These are phyloP conservation scores for Prunus mongolica DNA, from an alignment of 306 rosid genomes.

Conservation along the genomic window DNA sequence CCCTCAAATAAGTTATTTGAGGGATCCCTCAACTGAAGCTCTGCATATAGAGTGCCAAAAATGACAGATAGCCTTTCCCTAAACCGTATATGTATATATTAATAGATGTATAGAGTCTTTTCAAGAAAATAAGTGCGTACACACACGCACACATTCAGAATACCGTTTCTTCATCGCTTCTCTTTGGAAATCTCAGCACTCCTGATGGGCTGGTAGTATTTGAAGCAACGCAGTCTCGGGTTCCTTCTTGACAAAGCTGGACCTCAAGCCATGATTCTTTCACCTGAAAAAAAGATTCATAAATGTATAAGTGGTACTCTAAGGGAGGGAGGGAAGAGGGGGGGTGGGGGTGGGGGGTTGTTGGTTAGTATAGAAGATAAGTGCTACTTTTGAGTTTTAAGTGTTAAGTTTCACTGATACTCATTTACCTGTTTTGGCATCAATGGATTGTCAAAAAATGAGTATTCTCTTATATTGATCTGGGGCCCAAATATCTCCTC, in stretches of 20 bases:
- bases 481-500: conserved; percentile 80
- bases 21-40: no score
- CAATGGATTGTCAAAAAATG: conserved; percentile 81
- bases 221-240: conserved; percentile 44
- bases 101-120: neutral
- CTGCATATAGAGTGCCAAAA: neutral
- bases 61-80: no score
- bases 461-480: conserved; percentile 76
- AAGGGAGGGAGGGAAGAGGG: neutral
- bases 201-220: conserved; percentile 46
- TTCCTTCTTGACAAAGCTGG: conserved; percentile 78
- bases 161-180: conserved; percentile 89
- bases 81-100: neutral
- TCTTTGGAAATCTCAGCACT: conserved; percentile 76
- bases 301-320: conserved; percentile 1
- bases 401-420: conserved; percentile 17
- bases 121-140: neutral
- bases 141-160: neutral
- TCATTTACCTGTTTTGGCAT: conserved; percentile 60
- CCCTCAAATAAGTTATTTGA: no score
- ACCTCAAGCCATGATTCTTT: conserved; percentile 87
- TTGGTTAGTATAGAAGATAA: neutral
- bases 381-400: neutral
- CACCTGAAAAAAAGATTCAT: conserved; percentile 50
- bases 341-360: neutral